Percentiles rank a stretch among this genome's conserved stretches.
Conservation (phyloP, 352 stramenopile species). For the Globisporangium emineosum region DNA sequence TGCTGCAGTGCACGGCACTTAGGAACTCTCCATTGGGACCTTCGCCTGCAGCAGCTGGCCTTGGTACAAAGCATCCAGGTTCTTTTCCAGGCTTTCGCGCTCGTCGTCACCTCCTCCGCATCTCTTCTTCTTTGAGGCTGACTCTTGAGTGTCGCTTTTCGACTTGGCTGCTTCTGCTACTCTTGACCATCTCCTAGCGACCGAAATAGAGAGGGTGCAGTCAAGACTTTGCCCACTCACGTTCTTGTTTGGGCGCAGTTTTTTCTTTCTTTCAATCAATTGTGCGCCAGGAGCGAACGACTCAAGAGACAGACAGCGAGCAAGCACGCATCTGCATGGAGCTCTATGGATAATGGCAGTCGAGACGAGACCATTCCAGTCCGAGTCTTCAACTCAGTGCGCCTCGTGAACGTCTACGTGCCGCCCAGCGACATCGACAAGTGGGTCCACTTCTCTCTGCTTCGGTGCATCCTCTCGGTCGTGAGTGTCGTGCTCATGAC, state of each 20-base stretch:
- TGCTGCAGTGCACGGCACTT: neutral
- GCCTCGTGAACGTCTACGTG: neutral
- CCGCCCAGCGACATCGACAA: slow-evolving; percentile 23
- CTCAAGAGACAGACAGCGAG: neutral
- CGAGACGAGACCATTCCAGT: neutral
- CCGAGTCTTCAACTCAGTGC: neutral
- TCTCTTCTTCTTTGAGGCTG: too few species aligned
- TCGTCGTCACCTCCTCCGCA: too few species aligned
- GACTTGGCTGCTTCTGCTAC: too few species aligned
- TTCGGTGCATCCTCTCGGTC: slow-evolving; percentile 28
- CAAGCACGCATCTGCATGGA: neutral
- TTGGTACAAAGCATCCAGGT: neutral
- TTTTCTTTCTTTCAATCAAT: neutral
- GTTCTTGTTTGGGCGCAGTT: too few species aligned
- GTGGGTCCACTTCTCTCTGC: slow-evolving; percentile 24
- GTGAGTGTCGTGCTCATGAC: slow-evolving; percentile 35
- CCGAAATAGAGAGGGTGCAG: too few species aligned
- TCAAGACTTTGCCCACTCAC: too few species aligned
- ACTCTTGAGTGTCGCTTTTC: too few species aligned
- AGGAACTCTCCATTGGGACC: neutral
- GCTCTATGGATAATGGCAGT: neutral
- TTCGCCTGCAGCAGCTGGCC: neutral
- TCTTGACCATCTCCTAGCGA: too few species aligned
- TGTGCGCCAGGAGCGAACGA: neutral
- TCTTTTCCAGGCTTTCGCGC: too few species aligned